A percentile compares a stretch with the other conserved stretches of the same genome.
phyloP scores from a whole-genome alignment of 257 asterid genomes.

The Leptodermis oblonga region DNA sequence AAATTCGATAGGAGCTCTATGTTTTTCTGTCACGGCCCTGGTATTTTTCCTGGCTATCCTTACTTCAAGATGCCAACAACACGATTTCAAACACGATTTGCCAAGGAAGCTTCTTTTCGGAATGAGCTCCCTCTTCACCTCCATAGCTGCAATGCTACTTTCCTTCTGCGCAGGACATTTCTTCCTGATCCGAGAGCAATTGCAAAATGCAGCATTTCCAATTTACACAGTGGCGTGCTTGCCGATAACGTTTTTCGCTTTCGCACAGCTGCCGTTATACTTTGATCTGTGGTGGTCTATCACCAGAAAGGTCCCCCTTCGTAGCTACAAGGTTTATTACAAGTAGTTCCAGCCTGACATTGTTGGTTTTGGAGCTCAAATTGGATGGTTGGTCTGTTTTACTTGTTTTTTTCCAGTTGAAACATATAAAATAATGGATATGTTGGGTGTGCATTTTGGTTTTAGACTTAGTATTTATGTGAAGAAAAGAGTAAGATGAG shows the following conservation, averaged over 20 bases:
- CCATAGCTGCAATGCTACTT: constrained; percentile 51
- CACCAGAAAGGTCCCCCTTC: constrained; percentile 30
- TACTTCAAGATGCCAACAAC: constrained; percentile 48
- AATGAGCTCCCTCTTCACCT: constrained; percentile 38
- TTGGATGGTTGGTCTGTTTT: no score
- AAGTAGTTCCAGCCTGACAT: no score
- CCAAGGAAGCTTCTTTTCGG: constrained; percentile 52
- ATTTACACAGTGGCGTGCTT: constrained; percentile 38
- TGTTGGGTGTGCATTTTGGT: no score
- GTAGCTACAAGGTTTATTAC: constrained; percentile 35
- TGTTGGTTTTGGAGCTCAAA: no score
- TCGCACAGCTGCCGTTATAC: constrained; percentile 48
- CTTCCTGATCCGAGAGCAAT: constrained; percentile 34
- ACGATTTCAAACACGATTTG: constrained; percentile 37
- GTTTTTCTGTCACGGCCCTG: constrained; percentile 56
- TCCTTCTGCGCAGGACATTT: constrained; percentile 61
- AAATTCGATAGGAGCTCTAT: constrained; percentile 42
- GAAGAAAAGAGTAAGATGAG: no score
- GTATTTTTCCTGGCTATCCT: constrained; percentile 56
- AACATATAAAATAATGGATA: no score
- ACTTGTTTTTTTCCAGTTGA: no score
- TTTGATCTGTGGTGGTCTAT: constrained; percentile 50
- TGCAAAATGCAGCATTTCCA: constrained; percentile 32
- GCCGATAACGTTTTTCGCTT: constrained; percentile 42
- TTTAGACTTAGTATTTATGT: no score